These are phyloP conservation scores for Orbilia brochopaga DNA, from an alignment of 2,329 filamentous ascomycete genomes.

Conservation along the genomic window DNA sequence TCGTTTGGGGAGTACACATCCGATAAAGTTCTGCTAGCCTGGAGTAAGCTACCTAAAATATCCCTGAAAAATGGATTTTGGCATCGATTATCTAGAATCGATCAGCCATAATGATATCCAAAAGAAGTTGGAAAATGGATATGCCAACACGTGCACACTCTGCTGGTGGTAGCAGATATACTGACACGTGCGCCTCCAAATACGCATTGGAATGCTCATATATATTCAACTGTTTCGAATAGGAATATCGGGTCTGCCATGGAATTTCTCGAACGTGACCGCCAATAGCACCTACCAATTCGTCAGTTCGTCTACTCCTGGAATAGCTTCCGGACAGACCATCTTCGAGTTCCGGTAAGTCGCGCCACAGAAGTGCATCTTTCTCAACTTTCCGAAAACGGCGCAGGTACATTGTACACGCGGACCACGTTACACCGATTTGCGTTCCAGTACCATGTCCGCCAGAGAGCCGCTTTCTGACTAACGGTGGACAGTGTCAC, in stretches of 20 bases:
- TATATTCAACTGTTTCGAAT: constrained; percentile 61
- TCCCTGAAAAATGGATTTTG: background rate
- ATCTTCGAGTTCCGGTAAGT: constrained; percentile 44
- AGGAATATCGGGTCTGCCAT: constrained; percentile 62
- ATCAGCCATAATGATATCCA: constrained; percentile 57
- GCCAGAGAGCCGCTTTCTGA: background rate
- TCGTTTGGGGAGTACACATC: constrained; percentile 43
- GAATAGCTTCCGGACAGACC: constrained; percentile 29
- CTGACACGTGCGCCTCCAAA: too few species aligned
- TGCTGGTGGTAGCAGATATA: too few species aligned
- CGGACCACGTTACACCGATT: too few species aligned
- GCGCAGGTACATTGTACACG: too few species aligned
- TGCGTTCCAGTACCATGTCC: background rate
- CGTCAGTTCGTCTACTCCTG: constrained; percentile 55
- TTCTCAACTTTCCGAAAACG: too few species aligned
- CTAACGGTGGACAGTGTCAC: constrained; percentile 59
- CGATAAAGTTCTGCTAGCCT: constrained; percentile 63
- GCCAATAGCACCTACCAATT: constrained; percentile 65
- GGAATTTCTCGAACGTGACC: constrained; percentile 68
- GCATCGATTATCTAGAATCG: background rate
- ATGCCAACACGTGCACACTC: too few species aligned
- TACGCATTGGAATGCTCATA: too few species aligned
- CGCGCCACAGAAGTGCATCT: background rate
- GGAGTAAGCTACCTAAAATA: constrained; percentile 53
- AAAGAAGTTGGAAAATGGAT: too few species aligned